These are phyloP conservation scores for Dioszegia crocea DNA, from an alignment of 768 basidiomycete genomes.

Conservation along the genomic window DNA sequence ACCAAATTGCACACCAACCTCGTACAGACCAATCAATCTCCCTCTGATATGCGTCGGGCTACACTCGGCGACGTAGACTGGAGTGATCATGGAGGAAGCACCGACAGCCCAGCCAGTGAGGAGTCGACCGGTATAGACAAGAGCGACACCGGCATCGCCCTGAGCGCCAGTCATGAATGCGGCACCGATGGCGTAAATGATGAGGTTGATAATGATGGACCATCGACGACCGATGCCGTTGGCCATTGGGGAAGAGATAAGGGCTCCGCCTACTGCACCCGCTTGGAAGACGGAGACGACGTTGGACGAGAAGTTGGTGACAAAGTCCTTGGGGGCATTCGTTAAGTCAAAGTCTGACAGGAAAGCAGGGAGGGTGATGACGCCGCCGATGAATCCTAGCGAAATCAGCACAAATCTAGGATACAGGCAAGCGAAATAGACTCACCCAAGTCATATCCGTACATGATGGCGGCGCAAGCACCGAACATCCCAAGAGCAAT, in stretches of 20 bases:
- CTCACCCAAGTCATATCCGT: conserved; percentile 6
- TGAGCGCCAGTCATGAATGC: conserved; percentile 13
- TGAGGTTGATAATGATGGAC: conserved; percentile 7
- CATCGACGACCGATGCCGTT: conserved; percentile 21
- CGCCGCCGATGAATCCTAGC: conserved; percentile 16
- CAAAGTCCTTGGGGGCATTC: neutral
- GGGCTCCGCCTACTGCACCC: conserved; percentile 22
- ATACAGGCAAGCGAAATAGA: neutral
- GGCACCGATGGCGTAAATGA: conserved; percentile 16
- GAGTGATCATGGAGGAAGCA: conserved; percentile 27
- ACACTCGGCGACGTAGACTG: conserved; percentile 34
- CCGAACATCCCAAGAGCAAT: conserved; percentile 6
- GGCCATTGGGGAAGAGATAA: conserved; percentile 9
- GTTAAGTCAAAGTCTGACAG: conserved; percentile 2
- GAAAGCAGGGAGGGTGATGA: conserved; percentile 17
- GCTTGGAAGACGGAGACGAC: conserved; percentile 28
- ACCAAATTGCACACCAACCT: conserved; percentile 29
- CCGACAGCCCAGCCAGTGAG: conserved; percentile 42
- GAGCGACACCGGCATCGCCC: conserved; percentile 6
- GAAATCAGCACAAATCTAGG: neutral
- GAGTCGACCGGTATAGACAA: conserved; percentile 32
- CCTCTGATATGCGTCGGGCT: conserved; percentile 33
- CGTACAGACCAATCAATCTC: conserved; percentile 35
- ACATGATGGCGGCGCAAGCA: conserved; percentile 3
- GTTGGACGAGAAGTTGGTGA: conserved; percentile 13